Base-by-base conservation (phyloP, 73 alveolate genomes). In the Tetrahymena elliotti region DNA sequence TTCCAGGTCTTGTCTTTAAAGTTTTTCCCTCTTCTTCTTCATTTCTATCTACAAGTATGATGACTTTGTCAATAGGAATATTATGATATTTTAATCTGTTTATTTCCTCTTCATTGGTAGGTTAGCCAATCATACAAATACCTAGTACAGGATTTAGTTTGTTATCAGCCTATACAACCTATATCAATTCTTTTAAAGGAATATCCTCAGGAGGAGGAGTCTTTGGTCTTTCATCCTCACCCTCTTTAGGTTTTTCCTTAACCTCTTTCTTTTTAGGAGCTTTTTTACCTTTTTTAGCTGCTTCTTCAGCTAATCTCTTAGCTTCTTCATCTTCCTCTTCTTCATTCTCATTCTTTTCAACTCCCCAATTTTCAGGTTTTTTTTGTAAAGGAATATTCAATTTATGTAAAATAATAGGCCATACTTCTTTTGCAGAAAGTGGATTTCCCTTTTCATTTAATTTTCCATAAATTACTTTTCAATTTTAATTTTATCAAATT, bases 61-160 rank as follows among this genome's bases (percentile, higher is more conserved):
- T 84, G 15, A 98, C 97, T 93, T 97, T 97, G 96, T 98, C 99
- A 94, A 98, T 97, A 33, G 95, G 97, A 84, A 98, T 98, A 84
- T 97, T 97, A 92, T 94, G 96, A 54, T 97, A 97, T 84, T 97
- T 97, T 93, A 98, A 95, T 96, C 97, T 97, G 53, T 96, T 97
- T 35, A 97, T 93, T 96, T 98, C 97, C 52, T 98, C 99, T 47
- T 98, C 98, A 41, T 97, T 95, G 83, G 96, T 95, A 33, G 99
- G 99, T 92, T 96, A 98, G 93, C 98, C 97, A 33, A 96, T 84
- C 83, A 98, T 94, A 11, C 97, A 97, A 36, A 98, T 97, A 33
- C 99, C 99, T 93, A 96, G 96, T 22, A 97, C 99, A 16, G 96
- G 96, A 52, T 94, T 94, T 16, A 93, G 84, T 37, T 93, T 94